Conservation (phyloP, 805 yeast species). For the Lipomyces anomalus region DNA sequence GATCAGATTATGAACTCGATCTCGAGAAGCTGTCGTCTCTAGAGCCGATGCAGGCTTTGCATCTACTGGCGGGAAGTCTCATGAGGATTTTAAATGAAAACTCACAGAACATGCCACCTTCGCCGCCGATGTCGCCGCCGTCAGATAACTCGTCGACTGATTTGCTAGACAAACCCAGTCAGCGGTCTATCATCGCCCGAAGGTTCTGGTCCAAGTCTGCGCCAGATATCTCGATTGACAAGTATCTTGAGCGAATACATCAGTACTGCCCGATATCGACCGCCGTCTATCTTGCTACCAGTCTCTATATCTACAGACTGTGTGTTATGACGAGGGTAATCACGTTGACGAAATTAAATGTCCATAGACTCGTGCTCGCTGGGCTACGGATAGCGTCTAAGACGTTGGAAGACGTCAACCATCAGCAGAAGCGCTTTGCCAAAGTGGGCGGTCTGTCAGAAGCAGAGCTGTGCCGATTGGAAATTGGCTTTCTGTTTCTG, state of each 20-base stretch:
- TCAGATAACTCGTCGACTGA: neutral
- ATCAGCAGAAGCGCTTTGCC: conserved; percentile 43
- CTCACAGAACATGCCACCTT: too few species aligned
- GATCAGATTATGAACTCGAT: too few species aligned
- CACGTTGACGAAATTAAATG: conserved; percentile 35
- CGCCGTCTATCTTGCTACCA: conserved; percentile 37
- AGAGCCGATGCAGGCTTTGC: too few species aligned
- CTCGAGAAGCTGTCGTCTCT: too few species aligned
- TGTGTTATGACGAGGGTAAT: conserved; percentile 30
- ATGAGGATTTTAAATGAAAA: too few species aligned
- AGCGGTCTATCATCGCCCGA: conserved; percentile 25
- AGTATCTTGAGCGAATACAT: conserved; percentile 35
- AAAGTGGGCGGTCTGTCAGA: conserved; percentile 44
- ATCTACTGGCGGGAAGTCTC: too few species aligned
- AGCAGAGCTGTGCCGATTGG: conserved; percentile 44
- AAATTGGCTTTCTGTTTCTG: conserved; percentile 46
- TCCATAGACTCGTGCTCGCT: conserved; percentile 43
- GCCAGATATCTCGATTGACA: conserved; percentile 31
- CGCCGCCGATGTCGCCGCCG: conserved; percentile 1
- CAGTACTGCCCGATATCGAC: conserved; percentile 38
- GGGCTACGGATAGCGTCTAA: conserved; percentile 44
- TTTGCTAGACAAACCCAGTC: conserved; percentile 9
- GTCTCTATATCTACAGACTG: conserved; percentile 33
- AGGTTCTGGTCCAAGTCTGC: conserved; percentile 33
- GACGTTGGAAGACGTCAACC: conserved; percentile 43